Evolutionary conservation across 768 basidiomycete species (phyloP), one percentile per base, ranked within the genome.

Genomic region (Crepidotus variabilis): DNA sequence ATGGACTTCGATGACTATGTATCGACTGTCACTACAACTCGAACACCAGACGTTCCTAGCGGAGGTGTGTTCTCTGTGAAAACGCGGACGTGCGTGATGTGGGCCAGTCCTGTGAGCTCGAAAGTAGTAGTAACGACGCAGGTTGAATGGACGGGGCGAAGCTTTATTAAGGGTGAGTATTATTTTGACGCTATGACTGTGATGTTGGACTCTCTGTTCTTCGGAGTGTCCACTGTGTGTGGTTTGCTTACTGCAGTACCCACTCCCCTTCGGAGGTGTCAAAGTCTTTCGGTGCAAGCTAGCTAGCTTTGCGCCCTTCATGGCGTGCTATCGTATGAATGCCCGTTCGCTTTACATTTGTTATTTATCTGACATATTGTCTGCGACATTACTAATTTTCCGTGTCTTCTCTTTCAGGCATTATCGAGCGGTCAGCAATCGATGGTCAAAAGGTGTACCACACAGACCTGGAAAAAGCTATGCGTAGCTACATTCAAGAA

Each of bases 71-170:
- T 98, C 69, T 78, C 86, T 7, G 94, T 98, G 58, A 97, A 94
- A 81, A 98, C 96, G 14, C 75, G 86, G 63, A 97, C 95, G 11
- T 98, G 96, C 67, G 78, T 98, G 48, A 98, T 84, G 78, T 99
- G 94, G 94, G 94, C 93, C 10, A 87, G 88, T 51, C 74, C 81
- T 2, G 80, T 88, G 51, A 82, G 87, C 21, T 89, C 90, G 6
- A 84, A 80, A 56, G 84, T 99, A 13, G 60, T 94, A 10, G 92
- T 98, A 2, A 94, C 92, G 43, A 93, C 90, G 3, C 84, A 89
- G 60, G 92, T 98, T 1, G 95, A 98, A 58, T 99, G 96, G 94
- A 92, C 92, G 0, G 95, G 95, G 46, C 81, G 94, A 63, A 95
- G 92, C 72, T 98, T 98, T 73, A 94, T 99, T 71, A 96, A 92